Percentiles rank a stretch among this genome's conserved stretches.
Conservation (phyloP, 495 filamentous ascomycete species). For the Parathielavia appendiculata region DNA sequence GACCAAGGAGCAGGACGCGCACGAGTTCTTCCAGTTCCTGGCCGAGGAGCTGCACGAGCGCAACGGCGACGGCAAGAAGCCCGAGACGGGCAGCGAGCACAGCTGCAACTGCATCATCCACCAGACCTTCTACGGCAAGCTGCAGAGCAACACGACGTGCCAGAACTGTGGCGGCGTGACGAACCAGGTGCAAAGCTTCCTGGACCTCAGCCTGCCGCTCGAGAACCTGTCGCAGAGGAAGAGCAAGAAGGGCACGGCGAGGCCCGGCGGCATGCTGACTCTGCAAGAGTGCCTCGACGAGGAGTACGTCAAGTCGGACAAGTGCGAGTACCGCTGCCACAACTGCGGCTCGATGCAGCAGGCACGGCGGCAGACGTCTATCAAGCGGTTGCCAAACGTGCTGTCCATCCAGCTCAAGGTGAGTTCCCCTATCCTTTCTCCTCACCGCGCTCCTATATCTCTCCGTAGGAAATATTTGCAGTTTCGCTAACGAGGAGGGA, state of each 20-base stretch:
- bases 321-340: constrained; percentile 74
- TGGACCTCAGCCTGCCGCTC: constrained; percentile 79
- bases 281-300: constrained; percentile 71
- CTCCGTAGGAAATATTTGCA: too few species aligned
- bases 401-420: constrained; percentile 92
- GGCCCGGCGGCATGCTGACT: constrained; percentile 41
- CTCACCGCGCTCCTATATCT: background rate
- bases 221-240: constrained; percentile 53
- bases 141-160: constrained; percentile 82
- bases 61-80: constrained; percentile 53
- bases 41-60: constrained; percentile 77
- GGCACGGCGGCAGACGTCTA: constrained; percentile 72
- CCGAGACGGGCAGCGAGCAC: constrained; percentile 53
- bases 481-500: constrained; percentile 2
- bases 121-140: constrained; percentile 79
- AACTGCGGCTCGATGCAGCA: constrained; percentile 66
- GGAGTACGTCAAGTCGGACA: constrained; percentile 72
- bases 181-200: constrained; percentile 73
- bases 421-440: constrained; percentile 14
- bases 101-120: constrained; percentile 83
- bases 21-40: constrained; percentile 92
- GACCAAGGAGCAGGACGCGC: constrained; percentile 90
- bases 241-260: constrained; percentile 36
- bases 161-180: constrained; percentile 73
- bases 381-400: constrained; percentile 75